A percentile compares a stretch with the other conserved stretches of the same genome.
These are phyloP conservation scores for Byssoonygena ceratinophila DNA, from an alignment of 2,329 filamentous ascomycete genomes.

Conservation along the genomic window DNA sequence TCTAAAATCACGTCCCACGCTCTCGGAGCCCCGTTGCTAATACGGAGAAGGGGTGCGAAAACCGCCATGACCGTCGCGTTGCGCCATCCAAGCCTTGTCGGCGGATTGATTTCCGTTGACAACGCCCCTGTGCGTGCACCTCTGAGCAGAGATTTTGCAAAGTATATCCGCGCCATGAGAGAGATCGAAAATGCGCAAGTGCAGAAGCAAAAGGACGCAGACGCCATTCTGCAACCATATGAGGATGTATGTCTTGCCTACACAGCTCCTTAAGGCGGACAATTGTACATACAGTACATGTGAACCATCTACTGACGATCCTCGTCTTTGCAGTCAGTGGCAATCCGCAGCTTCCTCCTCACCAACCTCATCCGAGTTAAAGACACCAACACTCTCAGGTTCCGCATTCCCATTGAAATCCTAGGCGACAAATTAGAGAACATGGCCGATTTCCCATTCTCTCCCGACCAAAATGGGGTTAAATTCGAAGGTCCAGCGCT, in stretches of 20 bases:
- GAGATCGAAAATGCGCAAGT: slow-evolving; percentile 60
- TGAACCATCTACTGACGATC: neutral
- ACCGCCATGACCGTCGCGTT: slow-evolving; percentile 75
- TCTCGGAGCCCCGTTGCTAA: neutral
- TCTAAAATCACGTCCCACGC: neutral
- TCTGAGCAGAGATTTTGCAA: slow-evolving; percentile 58
- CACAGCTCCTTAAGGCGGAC: too few species aligned
- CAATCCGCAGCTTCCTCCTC: slow-evolving; percentile 82
- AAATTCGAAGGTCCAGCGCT: slow-evolving; percentile 65
- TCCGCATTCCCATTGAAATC: slow-evolving; percentile 66
- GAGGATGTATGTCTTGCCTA: slow-evolving; percentile 47
- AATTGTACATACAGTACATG: too few species aligned
- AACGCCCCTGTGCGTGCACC: slow-evolving; percentile 74
- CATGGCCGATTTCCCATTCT: slow-evolving; percentile 83
- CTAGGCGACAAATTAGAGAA: slow-evolving; percentile 58
- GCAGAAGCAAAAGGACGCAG: slow-evolving; percentile 63
- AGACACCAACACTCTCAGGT: slow-evolving; percentile 51
- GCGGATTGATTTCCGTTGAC: slow-evolving; percentile 66
- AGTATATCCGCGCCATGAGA: slow-evolving; percentile 55
- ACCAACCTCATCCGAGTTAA: slow-evolving; percentile 61
- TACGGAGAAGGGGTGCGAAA: slow-evolving; percentile 60
- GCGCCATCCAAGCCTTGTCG: slow-evolving; percentile 52
- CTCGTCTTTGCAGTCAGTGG: slow-evolving; percentile 45
- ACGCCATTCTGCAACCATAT: slow-evolving; percentile 63
- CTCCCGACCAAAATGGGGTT: slow-evolving; percentile 47